These are phyloP conservation scores for Monotropa hypopitys DNA, from an alignment of 179 eudicot species.

Conservation along the genomic window DNA sequence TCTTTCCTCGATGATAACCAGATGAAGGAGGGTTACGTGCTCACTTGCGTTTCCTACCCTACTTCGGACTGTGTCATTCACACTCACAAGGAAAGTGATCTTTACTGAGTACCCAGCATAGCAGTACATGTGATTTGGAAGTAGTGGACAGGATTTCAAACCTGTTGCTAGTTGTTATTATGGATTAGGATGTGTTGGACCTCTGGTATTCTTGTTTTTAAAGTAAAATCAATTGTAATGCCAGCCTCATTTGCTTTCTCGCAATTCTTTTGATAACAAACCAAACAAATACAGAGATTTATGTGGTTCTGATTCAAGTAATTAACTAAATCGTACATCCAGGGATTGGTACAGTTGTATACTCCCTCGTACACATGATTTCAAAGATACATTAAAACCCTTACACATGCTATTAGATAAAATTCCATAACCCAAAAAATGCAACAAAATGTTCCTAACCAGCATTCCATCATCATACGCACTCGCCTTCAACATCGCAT, in stretches of 20 bases:
- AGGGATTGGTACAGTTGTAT: too few species aligned
- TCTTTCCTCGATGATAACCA: constrained; percentile 75
- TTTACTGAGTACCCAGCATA: constrained; percentile 30
- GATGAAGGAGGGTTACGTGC: constrained; percentile 46
- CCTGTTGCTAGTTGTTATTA: neutral
- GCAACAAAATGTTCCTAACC: too few species aligned
- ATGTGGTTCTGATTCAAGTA: too few species aligned
- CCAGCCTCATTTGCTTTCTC: neutral
- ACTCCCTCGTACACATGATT: too few species aligned
- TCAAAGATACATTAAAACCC: too few species aligned
- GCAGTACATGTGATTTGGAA: neutral
- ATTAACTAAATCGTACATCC: too few species aligned
- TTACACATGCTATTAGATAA: too few species aligned
- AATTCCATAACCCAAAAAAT: too few species aligned
- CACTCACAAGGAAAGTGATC: constrained; percentile 76
- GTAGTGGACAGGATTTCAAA: neutral
- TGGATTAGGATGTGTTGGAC: neutral
- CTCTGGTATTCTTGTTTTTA: neutral
- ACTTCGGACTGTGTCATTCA: constrained; percentile 64
- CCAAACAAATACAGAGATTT: too few species aligned
- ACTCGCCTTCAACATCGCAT: too few species aligned
- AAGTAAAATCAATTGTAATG: neutral
- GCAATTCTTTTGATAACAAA: neutral
- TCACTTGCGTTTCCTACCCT: constrained; percentile 77
- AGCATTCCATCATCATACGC: too few species aligned